Evolutionary conservation across 1,139 yeast species (phyloP).

Genomic region (Nadsonia commutata): DNA sequence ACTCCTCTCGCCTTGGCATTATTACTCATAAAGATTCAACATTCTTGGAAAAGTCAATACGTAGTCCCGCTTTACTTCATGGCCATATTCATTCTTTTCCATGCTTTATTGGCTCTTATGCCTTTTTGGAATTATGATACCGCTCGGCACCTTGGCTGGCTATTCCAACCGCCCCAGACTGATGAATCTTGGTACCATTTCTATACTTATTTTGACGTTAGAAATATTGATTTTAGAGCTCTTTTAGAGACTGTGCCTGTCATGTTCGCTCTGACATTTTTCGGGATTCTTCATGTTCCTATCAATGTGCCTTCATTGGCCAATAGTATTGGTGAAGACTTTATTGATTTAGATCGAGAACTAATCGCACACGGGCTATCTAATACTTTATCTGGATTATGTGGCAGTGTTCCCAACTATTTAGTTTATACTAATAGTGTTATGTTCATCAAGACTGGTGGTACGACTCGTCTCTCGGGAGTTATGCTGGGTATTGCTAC

Average conservation of each 20-base stretch:
- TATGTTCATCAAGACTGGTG: slow-evolving; percentile 84
- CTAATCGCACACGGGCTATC: slow-evolving; percentile 90
- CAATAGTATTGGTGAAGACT: slow-evolving; percentile 68
- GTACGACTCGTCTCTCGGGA: slow-evolving; percentile 80
- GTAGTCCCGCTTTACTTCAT: slow-evolving; percentile 75
- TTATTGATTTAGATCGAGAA: slow-evolving; percentile 80
- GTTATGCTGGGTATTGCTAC: slow-evolving; percentile 75
- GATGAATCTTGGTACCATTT: slow-evolving; percentile 81
- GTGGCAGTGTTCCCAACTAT: slow-evolving; percentile 87
- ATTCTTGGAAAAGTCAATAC: slow-evolving; percentile 52
- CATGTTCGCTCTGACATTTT: slow-evolving; percentile 89
- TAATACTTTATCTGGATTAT: slow-evolving; percentile 68
- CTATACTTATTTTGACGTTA: slow-evolving; percentile 57
- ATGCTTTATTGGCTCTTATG: slow-evolving; percentile 44
- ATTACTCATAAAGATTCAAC: slow-evolving; percentile 39
- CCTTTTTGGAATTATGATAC: slow-evolving; percentile 49
- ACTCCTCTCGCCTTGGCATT: slow-evolving; percentile 54
- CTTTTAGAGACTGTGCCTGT: slow-evolving; percentile 66
- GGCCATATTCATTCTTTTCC: slow-evolving; percentile 52
- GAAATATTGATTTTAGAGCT: slow-evolving; percentile 57
- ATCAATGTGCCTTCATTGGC: slow-evolving; percentile 96
- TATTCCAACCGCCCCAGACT: slow-evolving; percentile 51
- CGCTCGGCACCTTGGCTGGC: slow-evolving; percentile 71
- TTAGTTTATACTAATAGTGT: slow-evolving; percentile 90
- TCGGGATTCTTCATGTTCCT: slow-evolving; percentile 91